phyloP scores from a whole-genome alignment of 176 grass and related monocot genomes.

The Juncus effusus region DNA sequence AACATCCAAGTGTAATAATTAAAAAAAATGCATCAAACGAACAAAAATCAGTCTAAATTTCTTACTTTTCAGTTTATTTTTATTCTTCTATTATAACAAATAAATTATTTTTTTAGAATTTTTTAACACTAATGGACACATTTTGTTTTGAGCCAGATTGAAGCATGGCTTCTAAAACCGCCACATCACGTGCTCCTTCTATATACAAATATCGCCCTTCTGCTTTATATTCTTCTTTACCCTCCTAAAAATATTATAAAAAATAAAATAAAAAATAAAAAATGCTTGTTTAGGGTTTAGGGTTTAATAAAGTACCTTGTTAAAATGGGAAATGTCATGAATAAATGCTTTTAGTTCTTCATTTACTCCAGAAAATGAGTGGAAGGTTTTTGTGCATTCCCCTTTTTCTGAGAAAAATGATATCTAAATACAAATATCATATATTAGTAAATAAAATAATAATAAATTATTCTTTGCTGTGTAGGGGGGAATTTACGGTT shows the following conservation, averaged over 20 bases:
- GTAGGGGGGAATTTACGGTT: too few species aligned
- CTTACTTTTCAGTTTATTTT: too few species aligned
- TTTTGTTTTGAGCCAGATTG: slow-evolving; percentile 74
- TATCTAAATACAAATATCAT: slow-evolving; percentile 46
- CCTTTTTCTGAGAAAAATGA: slow-evolving; percentile 52
- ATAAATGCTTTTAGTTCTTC: slow-evolving; percentile 87
- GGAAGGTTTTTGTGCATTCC: slow-evolving; percentile 64
- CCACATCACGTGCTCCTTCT: slow-evolving; percentile 79
- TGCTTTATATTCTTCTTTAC: slow-evolving; percentile 39
- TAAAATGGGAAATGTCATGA: slow-evolving; percentile 61
- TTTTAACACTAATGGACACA: slow-evolving; percentile 58
- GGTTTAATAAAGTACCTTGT: slow-evolving; percentile 40
- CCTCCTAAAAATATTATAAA: slow-evolving; percentile 38
- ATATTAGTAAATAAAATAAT: background rate
- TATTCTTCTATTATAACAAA: too few species aligned
- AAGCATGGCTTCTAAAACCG: slow-evolving; percentile 91
- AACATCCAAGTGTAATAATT: too few species aligned
- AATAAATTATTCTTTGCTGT: too few species aligned
- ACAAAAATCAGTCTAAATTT: too few species aligned
- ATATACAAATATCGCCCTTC: slow-evolving; percentile 62
- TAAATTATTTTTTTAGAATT: slow-evolving; percentile 29
- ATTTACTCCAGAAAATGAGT: slow-evolving; percentile 85
- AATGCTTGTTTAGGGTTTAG: background rate
- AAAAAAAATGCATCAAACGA: too few species aligned
- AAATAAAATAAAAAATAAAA: slow-evolving; percentile 13